These are phyloP conservation scores for Pichia thaimueangensis DNA, from an alignment of 805 yeast genomes.

Conservation along the genomic window DNA sequence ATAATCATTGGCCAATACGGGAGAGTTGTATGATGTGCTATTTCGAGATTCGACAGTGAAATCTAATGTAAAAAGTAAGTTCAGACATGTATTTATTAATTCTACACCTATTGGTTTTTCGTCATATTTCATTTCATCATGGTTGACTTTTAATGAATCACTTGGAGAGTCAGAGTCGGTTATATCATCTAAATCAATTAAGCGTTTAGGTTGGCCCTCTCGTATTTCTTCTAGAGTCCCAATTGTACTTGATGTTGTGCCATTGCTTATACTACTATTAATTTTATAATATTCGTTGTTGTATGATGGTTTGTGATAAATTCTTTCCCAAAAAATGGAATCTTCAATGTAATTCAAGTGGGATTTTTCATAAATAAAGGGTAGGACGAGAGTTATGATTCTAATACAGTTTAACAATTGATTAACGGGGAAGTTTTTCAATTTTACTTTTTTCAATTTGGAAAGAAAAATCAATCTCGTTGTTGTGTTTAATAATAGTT, in stretches of 20 bases:
- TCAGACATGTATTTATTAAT: slow-evolving; percentile 34
- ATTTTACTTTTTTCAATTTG: slow-evolving; percentile 21
- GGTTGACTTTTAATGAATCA: slow-evolving; percentile 1
- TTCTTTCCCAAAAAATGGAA: slow-evolving; percentile 39
- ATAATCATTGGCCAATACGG: slow-evolving; percentile 21
- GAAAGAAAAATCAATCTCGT: slow-evolving; percentile 28
- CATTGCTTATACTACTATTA: neutral
- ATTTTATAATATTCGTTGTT: neutral
- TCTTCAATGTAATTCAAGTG: slow-evolving; percentile 14
- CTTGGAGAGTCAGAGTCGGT: neutral
- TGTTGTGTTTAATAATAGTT: slow-evolving; percentile 39
- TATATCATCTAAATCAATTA: neutral
- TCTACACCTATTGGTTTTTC: slow-evolving; percentile 32
- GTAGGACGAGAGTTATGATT: slow-evolving; percentile 56
- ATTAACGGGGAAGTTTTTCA: slow-evolving; percentile 21
- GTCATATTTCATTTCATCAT: neutral
- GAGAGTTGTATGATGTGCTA: slow-evolving; percentile 1
- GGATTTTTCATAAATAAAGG: slow-evolving; percentile 54
- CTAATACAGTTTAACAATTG: slow-evolving; percentile 57
- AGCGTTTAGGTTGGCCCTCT: neutral
- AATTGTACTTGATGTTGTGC: neutral
- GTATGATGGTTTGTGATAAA: slow-evolving; percentile 3
- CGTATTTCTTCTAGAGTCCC: neutral
- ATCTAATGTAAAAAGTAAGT: slow-evolving; percentile 48
- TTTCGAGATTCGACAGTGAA: slow-evolving; percentile 40